A percentile compares a stretch with the other conserved stretches of the same genome.
Conservation (phyloP, 305 asterid species). For the Vinca major region DNA sequence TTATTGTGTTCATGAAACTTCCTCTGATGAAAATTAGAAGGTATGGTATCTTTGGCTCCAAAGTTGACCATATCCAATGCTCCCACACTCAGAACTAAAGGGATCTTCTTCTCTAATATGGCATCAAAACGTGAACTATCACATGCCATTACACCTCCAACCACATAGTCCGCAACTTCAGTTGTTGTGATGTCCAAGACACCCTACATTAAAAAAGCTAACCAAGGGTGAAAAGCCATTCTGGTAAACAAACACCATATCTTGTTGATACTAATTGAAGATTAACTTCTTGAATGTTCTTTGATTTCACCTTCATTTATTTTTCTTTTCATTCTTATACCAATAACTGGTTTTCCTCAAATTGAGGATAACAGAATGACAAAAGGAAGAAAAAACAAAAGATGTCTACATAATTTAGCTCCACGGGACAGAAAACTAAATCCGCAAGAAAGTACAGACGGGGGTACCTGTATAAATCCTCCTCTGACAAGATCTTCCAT, state of each 20-base stretch:
- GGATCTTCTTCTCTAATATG: constrained; percentile 69
- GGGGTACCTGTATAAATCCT: constrained; percentile 73
- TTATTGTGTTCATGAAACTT: constrained; percentile 64
- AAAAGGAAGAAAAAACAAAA: neutral
- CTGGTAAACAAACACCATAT: neutral
- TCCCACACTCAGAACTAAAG: constrained; percentile 81
- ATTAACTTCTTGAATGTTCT: no score
- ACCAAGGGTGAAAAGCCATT: neutral
- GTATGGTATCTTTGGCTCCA: constrained; percentile 67
- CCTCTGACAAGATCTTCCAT: constrained; percentile 93
- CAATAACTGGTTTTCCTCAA: neutral
- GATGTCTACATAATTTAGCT: neutral
- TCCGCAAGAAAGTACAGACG: neutral
- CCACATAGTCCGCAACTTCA: constrained; percentile 84
- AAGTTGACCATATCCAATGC: constrained; percentile 97
- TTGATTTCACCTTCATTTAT: neutral
- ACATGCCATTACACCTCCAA: constrained; percentile 95
- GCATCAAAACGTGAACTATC: constrained; percentile 77
- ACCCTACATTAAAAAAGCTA: constrained; percentile 35
- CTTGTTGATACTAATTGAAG: neutral
- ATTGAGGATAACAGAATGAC: neutral
- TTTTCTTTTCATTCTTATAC: neutral
- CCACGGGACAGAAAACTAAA: neutral
- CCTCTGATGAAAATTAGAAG: constrained; percentile 66
- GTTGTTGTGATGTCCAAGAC: constrained; percentile 91